Percentiles rank a stretch among this genome's conserved stretches.
These are phyloP conservation scores for Gillenia trifoliata DNA, from an alignment of 306 rosid genomes.

Conservation along the genomic window DNA sequence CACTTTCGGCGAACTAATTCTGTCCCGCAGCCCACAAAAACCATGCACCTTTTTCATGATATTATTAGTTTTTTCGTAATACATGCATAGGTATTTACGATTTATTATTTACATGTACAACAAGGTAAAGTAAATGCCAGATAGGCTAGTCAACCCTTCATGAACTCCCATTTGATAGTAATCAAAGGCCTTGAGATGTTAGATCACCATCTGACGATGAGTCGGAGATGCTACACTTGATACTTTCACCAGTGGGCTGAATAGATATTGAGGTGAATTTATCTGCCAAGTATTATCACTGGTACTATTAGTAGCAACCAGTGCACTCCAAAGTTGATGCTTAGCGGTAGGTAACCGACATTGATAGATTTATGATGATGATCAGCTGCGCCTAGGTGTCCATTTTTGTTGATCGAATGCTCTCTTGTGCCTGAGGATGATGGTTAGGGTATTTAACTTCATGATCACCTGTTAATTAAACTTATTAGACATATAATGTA, in stretches of 20 bases:
- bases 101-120: not conserved
- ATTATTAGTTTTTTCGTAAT: too few species aligned
- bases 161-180: not conserved
- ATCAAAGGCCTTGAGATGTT: not conserved
- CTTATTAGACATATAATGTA: too few species aligned
- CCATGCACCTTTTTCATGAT: not conserved
- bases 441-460: conserved; percentile 22
- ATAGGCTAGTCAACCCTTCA: not conserved
- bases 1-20: too few species aligned
- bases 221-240: conserved; percentile 27
- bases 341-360: conserved; percentile 14
- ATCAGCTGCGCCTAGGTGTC: conserved; percentile 1
- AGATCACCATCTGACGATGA: conserved; percentile 51
- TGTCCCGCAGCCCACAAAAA: too few species aligned
- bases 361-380: conserved; percentile 21
- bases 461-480: conserved; percentile 32
- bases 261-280: conserved; percentile 14
- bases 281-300: conserved; percentile 29
- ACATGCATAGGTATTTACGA: not conserved
- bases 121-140: not conserved
- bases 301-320: not conserved
- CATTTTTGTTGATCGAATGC: conserved; percentile 28
- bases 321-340: conserved; percentile 25
- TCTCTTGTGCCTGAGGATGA: conserved; percentile 12
- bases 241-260: conserved; percentile 5